These are phyloP conservation scores for Penicillium desertorum DNA, from an alignment of 495 filamentous ascomycete genomes.

Conservation along the genomic window DNA sequence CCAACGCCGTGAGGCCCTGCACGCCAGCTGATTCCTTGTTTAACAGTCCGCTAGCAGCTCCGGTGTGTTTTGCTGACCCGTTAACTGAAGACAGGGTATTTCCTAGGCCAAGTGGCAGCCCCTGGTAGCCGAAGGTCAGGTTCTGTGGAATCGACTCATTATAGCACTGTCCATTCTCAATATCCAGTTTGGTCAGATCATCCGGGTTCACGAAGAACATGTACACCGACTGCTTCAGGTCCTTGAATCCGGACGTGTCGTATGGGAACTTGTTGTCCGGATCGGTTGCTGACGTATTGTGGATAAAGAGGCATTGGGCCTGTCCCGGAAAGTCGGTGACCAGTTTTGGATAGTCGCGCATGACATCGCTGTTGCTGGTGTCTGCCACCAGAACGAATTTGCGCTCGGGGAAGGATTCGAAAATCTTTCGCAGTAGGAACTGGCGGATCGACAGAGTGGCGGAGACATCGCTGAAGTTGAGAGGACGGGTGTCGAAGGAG, in stretches of 20 bases:
- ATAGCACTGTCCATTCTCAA: constrained; percentile 66
- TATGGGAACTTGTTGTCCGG: constrained; percentile 63
- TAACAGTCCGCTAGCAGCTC: constrained; percentile 12
- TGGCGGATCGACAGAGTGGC: constrained; percentile 70
- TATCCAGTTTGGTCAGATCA: constrained; percentile 65
- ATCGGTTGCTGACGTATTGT: constrained; percentile 73
- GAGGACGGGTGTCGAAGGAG: constrained; percentile 71
- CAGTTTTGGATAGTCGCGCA: constrained; percentile 70
- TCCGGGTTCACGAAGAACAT: constrained; percentile 78
- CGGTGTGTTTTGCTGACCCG: constrained; percentile 22
- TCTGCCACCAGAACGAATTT: constrained; percentile 76
- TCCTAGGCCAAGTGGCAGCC: constrained; percentile 44
- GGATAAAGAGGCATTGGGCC: constrained; percentile 75
- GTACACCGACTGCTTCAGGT: constrained; percentile 59
- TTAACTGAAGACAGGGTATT: constrained; percentile 13
- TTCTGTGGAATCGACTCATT: constrained; percentile 64
- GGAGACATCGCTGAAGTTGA: constrained; percentile 73
- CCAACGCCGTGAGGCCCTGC: constrained; percentile 14
- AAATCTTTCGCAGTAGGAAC: constrained; percentile 65
- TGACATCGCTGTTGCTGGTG: constrained; percentile 75
- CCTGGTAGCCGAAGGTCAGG: constrained; percentile 68
- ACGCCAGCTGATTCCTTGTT: constrained; percentile 4
- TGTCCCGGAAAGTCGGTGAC: constrained; percentile 62
- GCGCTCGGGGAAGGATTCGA: constrained; percentile 71
- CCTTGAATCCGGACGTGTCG: constrained; percentile 68